A percentile compares a stretch with the other conserved stretches of the same genome.
Evolutionary conservation across 2,329 filamentous ascomycete genomes (phyloP).

Genomic region (Ceratocystis eucalypticola): DNA sequence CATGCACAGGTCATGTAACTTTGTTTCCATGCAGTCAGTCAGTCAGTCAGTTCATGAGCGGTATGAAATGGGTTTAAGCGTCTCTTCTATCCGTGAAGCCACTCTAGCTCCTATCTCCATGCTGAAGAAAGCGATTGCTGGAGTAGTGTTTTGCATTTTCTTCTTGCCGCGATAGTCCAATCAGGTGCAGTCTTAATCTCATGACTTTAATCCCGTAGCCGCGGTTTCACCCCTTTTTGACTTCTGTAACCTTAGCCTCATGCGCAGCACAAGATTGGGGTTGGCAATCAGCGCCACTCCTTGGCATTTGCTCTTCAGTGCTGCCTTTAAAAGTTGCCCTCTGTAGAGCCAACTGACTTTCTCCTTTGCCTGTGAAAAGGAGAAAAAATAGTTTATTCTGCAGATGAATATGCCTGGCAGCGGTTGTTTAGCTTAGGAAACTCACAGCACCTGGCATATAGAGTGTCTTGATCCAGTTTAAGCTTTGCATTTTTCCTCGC

Average conservation of each 20-base stretch:
- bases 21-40: background rate
- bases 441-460: no score
- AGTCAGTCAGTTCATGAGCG: background rate
- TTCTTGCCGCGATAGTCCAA: background rate
- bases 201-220: background rate
- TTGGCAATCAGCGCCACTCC: background rate
- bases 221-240: background rate
- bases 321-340: background rate
- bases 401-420: no score
- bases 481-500: no score
- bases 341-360: background rate
- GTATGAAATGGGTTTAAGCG: background rate
- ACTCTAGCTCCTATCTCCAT: background rate
- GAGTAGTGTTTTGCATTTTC: background rate
- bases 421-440: no score
- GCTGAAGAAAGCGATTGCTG: background rate
- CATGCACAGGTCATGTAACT: background rate
- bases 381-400: no score
- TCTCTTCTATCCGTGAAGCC: background rate
- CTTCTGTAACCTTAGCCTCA: background rate
- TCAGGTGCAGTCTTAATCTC: background rate
- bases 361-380: background rate
- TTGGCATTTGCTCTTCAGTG: background rate
- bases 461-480: no score
- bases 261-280: background rate